Evolutionary conservation across 2,329 filamentous ascomycete genomes (phyloP).

Genomic region (Lojkania enalia): DNA sequence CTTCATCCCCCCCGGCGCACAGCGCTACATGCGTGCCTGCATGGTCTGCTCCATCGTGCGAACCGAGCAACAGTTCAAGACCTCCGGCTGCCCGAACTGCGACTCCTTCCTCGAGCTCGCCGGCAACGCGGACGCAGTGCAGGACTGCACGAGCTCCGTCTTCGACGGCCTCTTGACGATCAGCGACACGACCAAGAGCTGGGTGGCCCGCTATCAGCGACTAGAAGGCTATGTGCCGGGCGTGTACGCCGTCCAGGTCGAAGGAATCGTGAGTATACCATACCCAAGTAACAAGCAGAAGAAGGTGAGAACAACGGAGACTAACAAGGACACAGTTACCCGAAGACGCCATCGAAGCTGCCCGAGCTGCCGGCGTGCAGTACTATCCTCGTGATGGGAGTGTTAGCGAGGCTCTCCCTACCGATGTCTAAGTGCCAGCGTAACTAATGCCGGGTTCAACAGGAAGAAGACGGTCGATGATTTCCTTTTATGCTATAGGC

Average conservation of each 20-base stretch:
- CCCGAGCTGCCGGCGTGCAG: conserved; percentile 63
- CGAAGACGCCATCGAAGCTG: conserved; percentile 58
- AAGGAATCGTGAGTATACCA: conserved; percentile 64
- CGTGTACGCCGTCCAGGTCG: conserved; percentile 93
- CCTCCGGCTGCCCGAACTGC: conserved; percentile 93
- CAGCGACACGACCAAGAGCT: conserved; percentile 78
- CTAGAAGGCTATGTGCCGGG: conserved; percentile 85
- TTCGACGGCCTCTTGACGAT: conserved; percentile 92
- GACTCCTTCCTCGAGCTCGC: conserved; percentile 86
- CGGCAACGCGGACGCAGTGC: conserved; percentile 76
- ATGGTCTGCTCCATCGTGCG: conserved; percentile 98
- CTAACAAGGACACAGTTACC: conserved; percentile 49
- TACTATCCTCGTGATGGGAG: conserved; percentile 57
- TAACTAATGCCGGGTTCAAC: too few species aligned
- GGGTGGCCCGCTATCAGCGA: conserved; percentile 97
- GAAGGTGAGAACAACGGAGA: neutral
- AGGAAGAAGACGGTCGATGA: too few species aligned
- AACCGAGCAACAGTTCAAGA: conserved; percentile 77
- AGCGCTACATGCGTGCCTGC: conserved; percentile 89
- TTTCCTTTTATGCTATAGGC: too few species aligned
- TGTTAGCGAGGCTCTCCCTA: conserved; percentile 42
- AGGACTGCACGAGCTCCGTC: conserved; percentile 92
- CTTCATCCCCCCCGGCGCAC: conserved; percentile 73
- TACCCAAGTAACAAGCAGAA: neutral
- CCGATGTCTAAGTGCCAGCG: conserved; percentile 16